phyloP scores from a whole-genome alignment of 2,329 filamentous ascomycete species.

The Ophiostoma fasciatum region DNA sequence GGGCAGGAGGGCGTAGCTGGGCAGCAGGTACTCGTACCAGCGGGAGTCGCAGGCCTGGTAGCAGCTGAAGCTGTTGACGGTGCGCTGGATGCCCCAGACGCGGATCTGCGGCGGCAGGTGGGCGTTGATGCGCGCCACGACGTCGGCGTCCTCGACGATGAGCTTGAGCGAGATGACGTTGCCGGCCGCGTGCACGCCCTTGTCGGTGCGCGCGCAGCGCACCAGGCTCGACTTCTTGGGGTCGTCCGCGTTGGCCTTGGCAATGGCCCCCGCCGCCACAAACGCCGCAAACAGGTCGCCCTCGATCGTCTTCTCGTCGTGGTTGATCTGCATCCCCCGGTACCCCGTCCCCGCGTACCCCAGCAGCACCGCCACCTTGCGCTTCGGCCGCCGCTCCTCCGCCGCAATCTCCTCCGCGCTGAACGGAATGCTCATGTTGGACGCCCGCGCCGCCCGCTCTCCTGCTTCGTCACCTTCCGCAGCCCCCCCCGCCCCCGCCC shows the following conservation, averaged over 20 bases:
- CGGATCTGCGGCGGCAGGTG: conserved; percentile 77
- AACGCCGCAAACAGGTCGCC: conserved; percentile 89
- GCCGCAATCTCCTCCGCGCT: conserved; percentile 70
- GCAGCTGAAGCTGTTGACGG: conserved; percentile 82
- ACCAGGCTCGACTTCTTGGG: conserved; percentile 92
- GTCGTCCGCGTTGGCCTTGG: conserved; percentile 91
- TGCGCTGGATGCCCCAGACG: conserved; percentile 84
- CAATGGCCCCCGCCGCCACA: conserved; percentile 80
- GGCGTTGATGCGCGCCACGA: conserved; percentile 83
- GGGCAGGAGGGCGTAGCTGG: conserved; percentile 81
- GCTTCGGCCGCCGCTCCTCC: conserved; percentile 73
- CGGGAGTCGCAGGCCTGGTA: conserved; percentile 91
- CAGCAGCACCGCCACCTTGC: conserved; percentile 89
- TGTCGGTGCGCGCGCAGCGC: conserved; percentile 89
- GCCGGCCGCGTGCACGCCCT: conserved; percentile 90
- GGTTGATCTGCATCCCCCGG: conserved; percentile 88
- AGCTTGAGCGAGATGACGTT: conserved; percentile 93
- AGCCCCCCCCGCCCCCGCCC: conserved; percentile 21
- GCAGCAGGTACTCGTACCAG: conserved; percentile 95
- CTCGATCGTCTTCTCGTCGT: conserved; percentile 81
- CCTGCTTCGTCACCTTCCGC: conserved; percentile 15
- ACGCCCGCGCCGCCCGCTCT: conserved; percentile 18
- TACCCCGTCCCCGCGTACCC: conserved; percentile 95
- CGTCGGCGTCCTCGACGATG: conserved; percentile 80
- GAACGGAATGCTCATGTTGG: conserved; percentile 43